A percentile compares a stretch with the other conserved stretches of the same genome.
phyloP scores from a whole-genome alignment of 345 rosid genomes.

The Schrenkiella parvula region DNA sequence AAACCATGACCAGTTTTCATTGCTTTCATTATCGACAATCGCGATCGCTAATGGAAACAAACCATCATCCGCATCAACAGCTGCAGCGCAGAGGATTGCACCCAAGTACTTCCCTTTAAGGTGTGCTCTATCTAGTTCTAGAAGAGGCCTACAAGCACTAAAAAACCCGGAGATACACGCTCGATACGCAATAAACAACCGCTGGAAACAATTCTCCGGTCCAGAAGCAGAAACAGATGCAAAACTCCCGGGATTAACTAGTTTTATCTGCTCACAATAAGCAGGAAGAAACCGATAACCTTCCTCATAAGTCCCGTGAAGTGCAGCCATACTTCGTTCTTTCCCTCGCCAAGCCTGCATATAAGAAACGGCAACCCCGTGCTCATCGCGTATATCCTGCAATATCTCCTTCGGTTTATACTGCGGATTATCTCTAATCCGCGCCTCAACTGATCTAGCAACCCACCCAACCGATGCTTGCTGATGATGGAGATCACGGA shows the following conservation, averaged over 20 bases:
- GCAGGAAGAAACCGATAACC: slow-evolving; percentile 89
- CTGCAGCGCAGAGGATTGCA: slow-evolving; percentile 80
- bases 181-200: slow-evolving; percentile 80
- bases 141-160: slow-evolving; percentile 87
- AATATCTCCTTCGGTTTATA: slow-evolving; percentile 93
- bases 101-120: slow-evolving; percentile 97
- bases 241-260: slow-evolving; percentile 83
- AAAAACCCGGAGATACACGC: slow-evolving; percentile 93
- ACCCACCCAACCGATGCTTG: slow-evolving; percentile 99
- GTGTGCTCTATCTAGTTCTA: slow-evolving; percentile 86
- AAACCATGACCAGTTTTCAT: slow-evolving; percentile 99
- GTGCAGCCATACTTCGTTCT: slow-evolving; percentile 99
- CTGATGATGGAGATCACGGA: slow-evolving; percentile 86
- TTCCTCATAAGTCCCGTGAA: slow-evolving; percentile 97
- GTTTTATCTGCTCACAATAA: slow-evolving; percentile 83
- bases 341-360: slow-evolving; percentile 99
- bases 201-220: slow-evolving; percentile 90
- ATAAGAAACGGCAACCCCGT: slow-evolving; percentile 98
- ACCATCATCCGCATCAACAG: slow-evolving; percentile 84
- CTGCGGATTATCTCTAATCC: slow-evolving; percentile 91
- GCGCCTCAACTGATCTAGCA: slow-evolving; percentile 93
- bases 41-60: slow-evolving; percentile 93
- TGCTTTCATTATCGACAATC: slow-evolving; percentile 70
- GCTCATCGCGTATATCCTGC: slow-evolving; percentile 91
- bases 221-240: slow-evolving; percentile 85